Evolutionary conservation across 2,329 filamentous ascomycete species (phyloP), one percentile per base, ranked within the genome.

Genomic region (Cryphonectria parasitica): DNA sequence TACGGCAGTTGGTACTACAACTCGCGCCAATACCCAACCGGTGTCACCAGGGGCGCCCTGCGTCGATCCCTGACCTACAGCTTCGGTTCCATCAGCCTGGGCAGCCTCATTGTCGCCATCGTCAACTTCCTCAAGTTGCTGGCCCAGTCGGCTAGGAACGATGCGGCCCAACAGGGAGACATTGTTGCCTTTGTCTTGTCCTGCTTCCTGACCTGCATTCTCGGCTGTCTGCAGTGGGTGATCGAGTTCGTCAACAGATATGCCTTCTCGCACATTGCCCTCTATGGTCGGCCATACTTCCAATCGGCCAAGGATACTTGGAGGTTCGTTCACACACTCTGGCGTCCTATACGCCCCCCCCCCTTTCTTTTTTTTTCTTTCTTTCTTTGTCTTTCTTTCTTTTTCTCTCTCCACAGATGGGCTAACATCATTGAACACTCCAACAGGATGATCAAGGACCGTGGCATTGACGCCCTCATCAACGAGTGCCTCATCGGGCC

Each of bases 1-100:
- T 98, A 97, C 76, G 95, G 94, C 0, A 91, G 92, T 0, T 98
- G 95, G 95, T 98, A 97, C 83, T 98, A 97, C 79, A 91, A 88
- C 73, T 81, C 88, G 0, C 82, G 85, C 70, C 87, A 89, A 60
- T 92, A 93, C 76, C 94, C 95, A 41, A 90, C 88, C 73, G 90
- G 90, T 15, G 90, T 93, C 0, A 98, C 95, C 0, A 89, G 94
- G 17, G 92, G 93, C n/a, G 92, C 95, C 0, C 87, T 96, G 74
- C 91, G 88, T 75, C 89, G 95, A 19, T 89, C 94, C 0, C 84
- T 96, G 73, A 98, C 95, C 0, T 96, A 96, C 83, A 96, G 92
- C 75, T 98, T 98, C 72, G 95, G 95, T 22, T 96, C 92, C 74
- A 96, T 98, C 80, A 92, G 90, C 74, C 84, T 98, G 17, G 95